Conservation (phyloP, 176 grass and related monocot genomes). For the Hsuehochloa calcarea region DNA sequence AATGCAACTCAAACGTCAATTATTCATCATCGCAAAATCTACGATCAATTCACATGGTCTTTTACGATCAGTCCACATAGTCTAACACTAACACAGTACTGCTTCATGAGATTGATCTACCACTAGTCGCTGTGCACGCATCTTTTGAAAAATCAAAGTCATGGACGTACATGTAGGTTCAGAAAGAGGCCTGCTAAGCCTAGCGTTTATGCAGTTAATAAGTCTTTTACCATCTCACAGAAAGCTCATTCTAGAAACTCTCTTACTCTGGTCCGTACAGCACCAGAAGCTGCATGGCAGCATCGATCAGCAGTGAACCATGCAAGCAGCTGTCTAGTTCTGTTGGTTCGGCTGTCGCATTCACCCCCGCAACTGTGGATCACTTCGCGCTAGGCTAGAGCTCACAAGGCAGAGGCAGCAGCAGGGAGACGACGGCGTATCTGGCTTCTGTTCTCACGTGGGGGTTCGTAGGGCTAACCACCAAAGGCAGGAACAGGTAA, state of each 20-base stretch:
- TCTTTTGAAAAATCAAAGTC: neutral
- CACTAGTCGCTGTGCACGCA: neutral
- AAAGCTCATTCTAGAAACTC: neutral
- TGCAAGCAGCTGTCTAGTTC: neutral
- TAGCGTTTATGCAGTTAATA: neutral
- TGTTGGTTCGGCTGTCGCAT: slow-evolving; percentile 23
- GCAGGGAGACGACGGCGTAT: neutral
- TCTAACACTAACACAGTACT: too few species aligned
- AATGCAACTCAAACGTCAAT: too few species aligned
- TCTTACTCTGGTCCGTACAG: neutral
- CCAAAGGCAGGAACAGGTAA: slow-evolving; percentile 30
- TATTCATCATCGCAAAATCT: too few species aligned
- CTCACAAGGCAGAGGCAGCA: neutral
- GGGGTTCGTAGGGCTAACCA: slow-evolving; percentile 7
- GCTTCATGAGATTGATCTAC: neutral
- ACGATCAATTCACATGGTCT: too few species aligned
- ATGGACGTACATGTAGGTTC: neutral
- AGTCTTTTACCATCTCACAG: neutral
- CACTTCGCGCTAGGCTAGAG: neutral
- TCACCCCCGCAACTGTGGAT: slow-evolving; percentile 1
- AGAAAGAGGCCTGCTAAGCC: too few species aligned
- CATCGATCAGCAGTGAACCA: slow-evolving; percentile 5
- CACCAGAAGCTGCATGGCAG: neutral
- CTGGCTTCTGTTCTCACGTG: slow-evolving; percentile 38
- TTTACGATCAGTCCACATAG: too few species aligned